Evolutionary conservation across 352 stramenopile genomes (phyloP).

Genomic region (Globisporangium emineosum): DNA sequence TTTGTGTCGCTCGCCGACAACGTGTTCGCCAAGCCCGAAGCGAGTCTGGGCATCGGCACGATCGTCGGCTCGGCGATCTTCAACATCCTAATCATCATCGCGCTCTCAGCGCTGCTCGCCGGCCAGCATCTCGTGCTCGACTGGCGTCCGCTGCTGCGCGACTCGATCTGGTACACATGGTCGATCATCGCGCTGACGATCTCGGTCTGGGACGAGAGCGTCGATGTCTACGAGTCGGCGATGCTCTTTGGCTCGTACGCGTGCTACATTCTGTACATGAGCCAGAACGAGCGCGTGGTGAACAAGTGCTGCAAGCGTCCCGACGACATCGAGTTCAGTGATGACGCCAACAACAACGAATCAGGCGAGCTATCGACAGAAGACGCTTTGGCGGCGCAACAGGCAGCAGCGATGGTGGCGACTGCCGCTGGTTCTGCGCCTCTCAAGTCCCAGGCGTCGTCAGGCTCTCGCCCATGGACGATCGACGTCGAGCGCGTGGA

Average conservation of each 20-base stretch:
- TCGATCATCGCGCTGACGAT: constrained; percentile 51
- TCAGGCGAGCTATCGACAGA: constrained; percentile 14
- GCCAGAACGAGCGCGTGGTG: constrained; percentile 59
- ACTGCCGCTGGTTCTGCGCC: neutral
- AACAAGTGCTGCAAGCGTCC: constrained; percentile 52
- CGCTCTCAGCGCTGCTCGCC: constrained; percentile 65
- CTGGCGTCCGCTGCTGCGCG: constrained; percentile 75
- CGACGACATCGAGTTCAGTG: constrained; percentile 20
- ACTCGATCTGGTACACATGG: constrained; percentile 79
- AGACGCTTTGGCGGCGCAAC: constrained; percentile 6
- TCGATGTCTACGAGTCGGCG: constrained; percentile 57
- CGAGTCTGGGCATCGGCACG: constrained; percentile 68
- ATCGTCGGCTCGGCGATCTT: constrained; percentile 89
- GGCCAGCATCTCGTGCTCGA: constrained; percentile 64
- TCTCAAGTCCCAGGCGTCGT: constrained; percentile 5
- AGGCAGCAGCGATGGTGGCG: neutral
- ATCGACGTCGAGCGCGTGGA: constrained; percentile 31
- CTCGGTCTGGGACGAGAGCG: constrained; percentile 54
- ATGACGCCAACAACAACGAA: constrained; percentile 17
- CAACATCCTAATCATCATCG: constrained; percentile 86
- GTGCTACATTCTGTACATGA: constrained; percentile 78
- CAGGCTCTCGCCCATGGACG: constrained; percentile 27
- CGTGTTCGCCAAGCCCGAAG: constrained; percentile 62
- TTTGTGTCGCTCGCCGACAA: constrained; percentile 80
- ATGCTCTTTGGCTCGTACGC: constrained; percentile 65